Base-by-base conservation (phyloP, 805 yeast species). In the Ogataea degrootiae region DNA sequence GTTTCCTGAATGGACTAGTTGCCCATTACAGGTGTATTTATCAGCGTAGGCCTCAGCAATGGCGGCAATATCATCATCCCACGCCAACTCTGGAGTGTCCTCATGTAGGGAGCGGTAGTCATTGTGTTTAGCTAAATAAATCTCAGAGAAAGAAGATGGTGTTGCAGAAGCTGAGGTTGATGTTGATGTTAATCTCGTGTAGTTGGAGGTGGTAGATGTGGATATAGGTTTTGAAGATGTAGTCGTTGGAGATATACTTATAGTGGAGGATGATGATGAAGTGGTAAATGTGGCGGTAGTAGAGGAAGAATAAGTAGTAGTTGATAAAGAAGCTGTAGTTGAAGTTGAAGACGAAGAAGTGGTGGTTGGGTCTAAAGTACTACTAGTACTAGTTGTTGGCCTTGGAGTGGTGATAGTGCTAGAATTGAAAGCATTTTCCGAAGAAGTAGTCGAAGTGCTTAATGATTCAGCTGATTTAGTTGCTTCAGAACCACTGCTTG, bases 91-190 rank as follows among this genome's bases (percentile, higher is more conserved):
- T 3, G 69, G 68, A 14, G 76, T 85, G 36, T 70, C 62, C 19
- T 44, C 49, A 65, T 83, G 89, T 19, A 60, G 55, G 4, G 75
- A 68, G 65, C 91, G 74, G 57, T 75, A 73, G 34, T 62, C 52
- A 67, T 86, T 86, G 70, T 85, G 92, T 53, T 74, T 80, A 47
- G 68, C 70, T 50, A 87, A 71, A 53, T 85, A 77, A 34, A 65
- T 60, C 43, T 57, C 49, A 12, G 75, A 75, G 53, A 77, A 76
- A 16, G 63, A 42, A 35, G 63, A 51, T 7, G 58, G 29, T 11
- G 61, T 12, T 3, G 62, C 21, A 14, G 61, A 23, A 35, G 55
- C 29, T 11, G 59, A 8, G 7, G 57, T 22, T n/a, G 60, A n/a
- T 37, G 60, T 40, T 48, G 60, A 40, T 42, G 57, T 41, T 47